phyloP scores from a whole-genome alignment of 305 asterid species.

The Andrographis paniculata region DNA sequence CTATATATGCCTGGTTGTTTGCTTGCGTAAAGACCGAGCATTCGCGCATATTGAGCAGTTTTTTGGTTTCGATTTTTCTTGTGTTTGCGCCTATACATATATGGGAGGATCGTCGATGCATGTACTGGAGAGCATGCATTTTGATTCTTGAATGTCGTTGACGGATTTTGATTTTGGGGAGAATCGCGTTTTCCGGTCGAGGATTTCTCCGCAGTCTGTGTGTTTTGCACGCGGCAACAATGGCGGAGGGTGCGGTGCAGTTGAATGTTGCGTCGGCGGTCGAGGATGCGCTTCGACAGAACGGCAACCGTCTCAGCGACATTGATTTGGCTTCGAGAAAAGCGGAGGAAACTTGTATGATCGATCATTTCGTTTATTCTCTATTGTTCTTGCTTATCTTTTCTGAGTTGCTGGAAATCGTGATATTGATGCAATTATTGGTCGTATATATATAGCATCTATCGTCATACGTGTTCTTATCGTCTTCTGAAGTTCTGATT shows the following conservation, averaged over 20 bases:
- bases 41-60: background rate
- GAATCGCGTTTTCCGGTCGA: constrained; percentile 6
- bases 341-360: constrained; percentile 78
- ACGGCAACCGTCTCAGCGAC: constrained; percentile 46
- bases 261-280: constrained; percentile 51
- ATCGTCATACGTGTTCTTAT: background rate
- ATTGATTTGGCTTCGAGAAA: constrained; percentile 69
- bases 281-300: constrained; percentile 64
- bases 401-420: background rate
- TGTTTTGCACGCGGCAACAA: constrained; percentile 19
- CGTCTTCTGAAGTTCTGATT: no score
- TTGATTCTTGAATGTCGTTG: constrained; percentile 15
- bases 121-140: constrained; percentile 26
- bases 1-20: constrained; percentile 1
- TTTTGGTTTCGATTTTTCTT: background rate
- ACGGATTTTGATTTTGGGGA: constrained; percentile 9
- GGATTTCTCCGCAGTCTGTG: constrained; percentile 18
- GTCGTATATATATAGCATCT: no score
- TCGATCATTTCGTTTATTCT: background rate
- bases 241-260: constrained; percentile 51
- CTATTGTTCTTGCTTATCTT: background rate
- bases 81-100: background rate
- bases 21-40: background rate
- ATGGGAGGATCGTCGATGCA: background rate
- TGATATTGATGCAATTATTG: background rate